Base-by-base conservation (phyloP, 2,329 filamentous ascomycete genomes). In the Laburnicola sp. region DNA sequence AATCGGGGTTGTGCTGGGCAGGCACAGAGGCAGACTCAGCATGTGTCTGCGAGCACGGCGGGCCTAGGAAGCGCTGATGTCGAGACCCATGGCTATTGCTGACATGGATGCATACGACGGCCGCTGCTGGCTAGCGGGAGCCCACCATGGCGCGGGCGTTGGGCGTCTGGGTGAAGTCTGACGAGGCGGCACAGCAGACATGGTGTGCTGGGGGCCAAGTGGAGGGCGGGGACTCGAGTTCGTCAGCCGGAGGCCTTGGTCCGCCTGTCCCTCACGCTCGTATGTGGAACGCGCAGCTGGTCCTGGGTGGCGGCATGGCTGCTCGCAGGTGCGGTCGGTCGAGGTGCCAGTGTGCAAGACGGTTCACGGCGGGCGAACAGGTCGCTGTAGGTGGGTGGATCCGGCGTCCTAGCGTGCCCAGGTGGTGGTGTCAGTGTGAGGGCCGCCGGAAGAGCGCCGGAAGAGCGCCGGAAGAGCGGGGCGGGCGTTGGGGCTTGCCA, bases 51-150 rank as follows among this genome's bases (percentile, higher is more conserved):
- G 52, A 48, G 50, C 47, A 37, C 44, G 48, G 47, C 58, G 30
- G 56, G 58, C 53, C 60, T 58, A 59, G 58, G 65, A 56, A 63
- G 46, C 37, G 42, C 53, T 51, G 38, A 47, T 48, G 44, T 51
- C 30, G 45, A 50, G 48, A 57, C 50, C 57, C 54, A 60, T 59
- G 56, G 52, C 50, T 53, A 53, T 48, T 64, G 65, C 64, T 65
- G 57, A 63, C 66, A 66, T 56, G 51, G 57, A 53, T 56, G 41
- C 49, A 50, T 45, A 46, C 41, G 50, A 31, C 43, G 31, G 53
- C 55, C 58, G 59, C 48, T 63, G 62, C 39, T 51, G 53, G 68
- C 56, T 68, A 68, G 66, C 37, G 28, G 10, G n/a, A 66, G 48
- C 51, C 50, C 48, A 42, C 54, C 42, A 55, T 57, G 27, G 51